These are phyloP conservation scores for Gossypium gossypioides DNA, from an alignment of 441 rosid genomes.

Conservation along the genomic window DNA sequence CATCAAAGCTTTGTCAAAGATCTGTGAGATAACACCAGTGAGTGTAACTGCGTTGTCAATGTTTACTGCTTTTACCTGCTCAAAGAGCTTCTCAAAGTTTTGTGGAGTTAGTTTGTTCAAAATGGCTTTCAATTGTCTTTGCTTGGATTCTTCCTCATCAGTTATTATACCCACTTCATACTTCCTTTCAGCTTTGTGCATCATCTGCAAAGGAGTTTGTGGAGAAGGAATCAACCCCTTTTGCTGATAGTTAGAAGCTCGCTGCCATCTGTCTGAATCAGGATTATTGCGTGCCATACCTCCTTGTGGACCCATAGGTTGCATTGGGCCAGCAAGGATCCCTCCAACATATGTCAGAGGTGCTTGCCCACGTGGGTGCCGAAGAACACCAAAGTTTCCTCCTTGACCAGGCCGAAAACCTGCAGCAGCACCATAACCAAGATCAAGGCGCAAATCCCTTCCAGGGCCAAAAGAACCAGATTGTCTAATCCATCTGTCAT, in stretches of 20 bases:
- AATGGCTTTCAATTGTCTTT: constrained; percentile 74
- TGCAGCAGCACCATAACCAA: constrained; percentile 36
- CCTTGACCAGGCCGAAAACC: constrained; percentile 69
- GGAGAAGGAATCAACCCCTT: constrained; percentile 87
- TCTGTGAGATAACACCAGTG: constrained; percentile 72
- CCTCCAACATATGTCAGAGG: constrained; percentile 41
- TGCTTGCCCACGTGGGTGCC: constrained; percentile 27
- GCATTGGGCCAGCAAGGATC: constrained; percentile 73
- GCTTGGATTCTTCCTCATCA: constrained; percentile 77
- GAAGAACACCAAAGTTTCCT: constrained; percentile 50
- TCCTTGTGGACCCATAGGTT: constrained; percentile 56
- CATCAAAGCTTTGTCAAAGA: constrained; percentile 92
- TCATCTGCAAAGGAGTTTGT: constrained; percentile 61
- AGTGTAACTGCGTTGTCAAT: constrained; percentile 73
- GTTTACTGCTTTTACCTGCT: constrained; percentile 75
- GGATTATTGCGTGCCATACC: constrained; percentile 53
- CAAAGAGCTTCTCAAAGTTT: constrained; percentile 80
- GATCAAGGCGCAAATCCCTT: constrained; percentile 42
- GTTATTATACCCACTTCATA: constrained; percentile 72
- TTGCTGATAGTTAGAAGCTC: constrained; percentile 50
- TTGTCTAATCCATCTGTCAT: constrained; percentile 66
- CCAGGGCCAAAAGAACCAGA: constrained; percentile 46
- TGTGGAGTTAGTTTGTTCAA: constrained; percentile 95
- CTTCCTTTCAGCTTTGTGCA: constrained; percentile 77
- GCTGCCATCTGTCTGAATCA: constrained; percentile 90